Conservation (phyloP, 2,329 filamentous ascomycete genomes). For the Bipolaris zeicola region DNA sequence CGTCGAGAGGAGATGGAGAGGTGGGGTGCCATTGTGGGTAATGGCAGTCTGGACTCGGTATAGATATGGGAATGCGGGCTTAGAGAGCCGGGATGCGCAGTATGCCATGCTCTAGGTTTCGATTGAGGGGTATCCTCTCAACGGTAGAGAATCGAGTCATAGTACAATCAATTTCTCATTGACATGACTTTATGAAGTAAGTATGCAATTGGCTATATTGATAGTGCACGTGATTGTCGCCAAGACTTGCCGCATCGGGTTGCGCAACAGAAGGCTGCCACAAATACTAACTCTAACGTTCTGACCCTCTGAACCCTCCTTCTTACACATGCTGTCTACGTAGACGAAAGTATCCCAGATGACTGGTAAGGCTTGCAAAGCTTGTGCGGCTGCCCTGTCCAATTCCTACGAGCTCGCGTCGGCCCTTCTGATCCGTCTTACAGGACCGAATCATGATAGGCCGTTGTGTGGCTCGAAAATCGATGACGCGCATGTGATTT, state of each 20-base stretch:
- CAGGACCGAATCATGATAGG: not conserved
- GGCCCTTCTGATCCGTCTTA: slow-evolving; percentile 6
- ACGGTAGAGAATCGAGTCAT: too few relatives aligned
- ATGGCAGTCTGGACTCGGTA: not conserved
- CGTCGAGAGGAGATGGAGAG: not conserved
- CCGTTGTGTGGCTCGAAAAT: slow-evolving; percentile 1
- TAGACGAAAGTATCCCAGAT: not conserved
- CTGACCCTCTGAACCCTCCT: not conserved
- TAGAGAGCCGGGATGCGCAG: not conserved
- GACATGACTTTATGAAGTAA: too few relatives aligned
- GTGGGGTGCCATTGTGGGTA: not conserved
- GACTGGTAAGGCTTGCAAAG: not conserved
- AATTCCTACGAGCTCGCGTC: not conserved
- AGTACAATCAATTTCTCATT: too few relatives aligned
- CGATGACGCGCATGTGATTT: slow-evolving; percentile 13
- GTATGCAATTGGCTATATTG: too few relatives aligned
- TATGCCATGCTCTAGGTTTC: not conserved
- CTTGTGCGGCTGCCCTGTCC: not conserved
- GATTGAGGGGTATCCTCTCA: too few relatives aligned
- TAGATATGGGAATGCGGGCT: not conserved
- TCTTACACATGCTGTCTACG: not conserved
- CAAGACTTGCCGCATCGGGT: not conserved
- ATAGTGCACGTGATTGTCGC: too few relatives aligned
- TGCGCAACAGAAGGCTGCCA: not conserved
- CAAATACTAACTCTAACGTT: not conserved